phyloP scores from a whole-genome alignment of 2,329 filamentous ascomycete genomes.

The Xylariomycetidae sp. region DNA sequence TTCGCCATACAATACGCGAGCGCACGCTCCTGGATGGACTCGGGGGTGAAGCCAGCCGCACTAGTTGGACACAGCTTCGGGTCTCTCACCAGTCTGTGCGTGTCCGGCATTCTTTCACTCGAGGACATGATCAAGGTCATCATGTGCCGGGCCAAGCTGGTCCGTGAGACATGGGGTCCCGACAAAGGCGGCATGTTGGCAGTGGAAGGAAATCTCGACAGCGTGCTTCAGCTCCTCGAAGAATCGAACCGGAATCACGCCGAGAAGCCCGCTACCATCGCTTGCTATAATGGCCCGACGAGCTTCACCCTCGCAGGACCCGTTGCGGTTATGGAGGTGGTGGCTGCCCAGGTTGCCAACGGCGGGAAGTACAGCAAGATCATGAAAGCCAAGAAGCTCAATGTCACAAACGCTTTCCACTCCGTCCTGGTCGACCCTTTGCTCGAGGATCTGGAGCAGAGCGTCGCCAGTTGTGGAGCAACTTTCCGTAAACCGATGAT shows the following conservation, averaged over 20 bases:
- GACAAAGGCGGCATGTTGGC: conserved; percentile 37
- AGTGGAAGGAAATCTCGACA: conserved; percentile 25
- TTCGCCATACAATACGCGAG: conserved; percentile 36
- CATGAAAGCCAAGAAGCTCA: conserved; percentile 32
- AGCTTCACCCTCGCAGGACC: conserved; percentile 39
- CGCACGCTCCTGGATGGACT: conserved; percentile 32
- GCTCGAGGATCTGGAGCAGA: conserved; percentile 16
- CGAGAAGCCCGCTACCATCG: conserved; percentile 26
- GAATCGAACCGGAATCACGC: conserved; percentile 4
- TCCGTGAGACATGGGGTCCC: conserved; percentile 28
- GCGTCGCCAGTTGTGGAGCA: conserved; percentile 24
- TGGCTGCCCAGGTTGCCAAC: conserved; percentile 8
- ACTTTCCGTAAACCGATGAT: conserved; percentile 29
- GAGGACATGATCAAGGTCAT: conserved; percentile 27
- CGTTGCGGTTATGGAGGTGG: conserved; percentile 24
- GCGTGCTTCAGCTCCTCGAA: conserved; percentile 17
- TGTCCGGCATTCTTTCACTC: conserved; percentile 27
- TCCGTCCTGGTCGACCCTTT: conserved; percentile 35
- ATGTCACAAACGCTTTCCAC: conserved; percentile 45
- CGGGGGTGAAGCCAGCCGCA: conserved; percentile 22
- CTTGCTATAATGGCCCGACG: conserved; percentile 41
- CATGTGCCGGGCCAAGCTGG: conserved; percentile 21
- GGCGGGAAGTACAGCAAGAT: neutral
- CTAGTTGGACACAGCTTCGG: conserved; percentile 39
- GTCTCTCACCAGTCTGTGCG: conserved; percentile 34